Evolutionary conservation across 345 rosid genomes (phyloP).

Genomic region (Salix suchowensis): DNA sequence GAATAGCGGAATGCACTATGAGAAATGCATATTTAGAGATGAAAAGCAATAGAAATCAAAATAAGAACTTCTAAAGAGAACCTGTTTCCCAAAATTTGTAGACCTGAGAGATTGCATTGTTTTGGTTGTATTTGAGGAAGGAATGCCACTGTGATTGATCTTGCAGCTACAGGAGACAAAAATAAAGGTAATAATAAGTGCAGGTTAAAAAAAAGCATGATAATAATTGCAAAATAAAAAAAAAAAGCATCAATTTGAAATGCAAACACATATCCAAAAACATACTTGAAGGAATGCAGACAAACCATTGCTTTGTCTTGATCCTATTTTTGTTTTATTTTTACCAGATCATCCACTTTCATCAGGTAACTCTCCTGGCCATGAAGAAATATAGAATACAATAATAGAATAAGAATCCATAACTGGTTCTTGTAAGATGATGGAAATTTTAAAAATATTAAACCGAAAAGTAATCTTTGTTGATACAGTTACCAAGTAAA

Average conservation of each 20-base stretch:
- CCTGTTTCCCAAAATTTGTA: constrained; percentile 45
- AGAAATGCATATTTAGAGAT: not conserved
- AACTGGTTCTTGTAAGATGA: not conserved
- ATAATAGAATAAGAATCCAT: not conserved
- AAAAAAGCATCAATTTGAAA: not conserved
- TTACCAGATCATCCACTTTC: constrained; percentile 59
- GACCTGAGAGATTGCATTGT: constrained; percentile 54
- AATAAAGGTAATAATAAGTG: constrained; percentile 8
- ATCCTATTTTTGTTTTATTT: constrained; percentile 73
- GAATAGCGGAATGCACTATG: not conserved
- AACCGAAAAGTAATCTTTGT: not conserved
- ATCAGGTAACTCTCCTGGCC: constrained; percentile 43
- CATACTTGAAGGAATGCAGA: constrained; percentile 73
- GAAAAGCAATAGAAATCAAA: not conserved
- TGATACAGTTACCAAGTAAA: not conserved
- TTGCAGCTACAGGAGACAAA: constrained; percentile 33
- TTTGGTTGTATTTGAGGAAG: constrained; percentile 36
- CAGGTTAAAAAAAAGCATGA: not conserved
- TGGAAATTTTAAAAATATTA: not conserved
- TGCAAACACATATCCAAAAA: constrained; percentile 4
- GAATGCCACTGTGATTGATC: constrained; percentile 21
- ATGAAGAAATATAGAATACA: constrained; percentile 3
- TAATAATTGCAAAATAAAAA: not conserved
- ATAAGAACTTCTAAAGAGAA: constrained; percentile 1
- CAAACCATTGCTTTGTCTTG: constrained; percentile 57